phyloP scores from a whole-genome alignment of 2,329 filamentous ascomycete species.

The Ophiostoma piceae region DNA sequence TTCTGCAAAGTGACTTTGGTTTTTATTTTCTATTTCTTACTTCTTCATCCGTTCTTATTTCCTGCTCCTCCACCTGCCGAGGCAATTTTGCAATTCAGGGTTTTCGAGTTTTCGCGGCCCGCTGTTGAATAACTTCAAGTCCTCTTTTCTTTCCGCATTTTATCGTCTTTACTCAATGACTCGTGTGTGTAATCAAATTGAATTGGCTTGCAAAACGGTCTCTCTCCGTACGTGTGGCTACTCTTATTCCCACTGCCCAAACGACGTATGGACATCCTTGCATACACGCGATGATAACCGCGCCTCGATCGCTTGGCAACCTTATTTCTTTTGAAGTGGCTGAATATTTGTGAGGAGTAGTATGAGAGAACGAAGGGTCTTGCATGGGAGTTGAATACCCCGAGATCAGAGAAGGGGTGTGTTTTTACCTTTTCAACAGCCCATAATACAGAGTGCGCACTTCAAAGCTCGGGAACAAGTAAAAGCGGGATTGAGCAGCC shows the following conservation, averaged over 20 bases:
- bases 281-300: background rate
- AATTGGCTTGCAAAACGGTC: background rate
- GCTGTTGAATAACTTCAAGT: background rate
- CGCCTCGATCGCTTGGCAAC: slow-evolving; percentile 1
- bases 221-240: background rate
- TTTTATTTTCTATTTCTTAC: background rate
- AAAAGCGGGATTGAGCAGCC: background rate
- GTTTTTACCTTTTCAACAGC: no score
- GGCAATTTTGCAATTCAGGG: background rate
- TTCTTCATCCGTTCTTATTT: background rate
- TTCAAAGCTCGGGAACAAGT: background rate
- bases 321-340: background rate
- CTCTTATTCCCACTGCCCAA: background rate
- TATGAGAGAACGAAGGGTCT: background rate
- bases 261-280: background rate
- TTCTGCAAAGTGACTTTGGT: background rate
- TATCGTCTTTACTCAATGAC: no score
- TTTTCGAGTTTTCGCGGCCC: background rate
- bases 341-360: no score
- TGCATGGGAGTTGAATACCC: slow-evolving; percentile 9
- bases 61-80: background rate
- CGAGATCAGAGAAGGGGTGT: background rate
- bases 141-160: background rate
- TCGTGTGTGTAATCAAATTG: background rate
- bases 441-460: no score